Evolutionary conservation across 371 early-diverging fungal species (phyloP).

Genomic region (Syncephalis plumigaleata): DNA sequence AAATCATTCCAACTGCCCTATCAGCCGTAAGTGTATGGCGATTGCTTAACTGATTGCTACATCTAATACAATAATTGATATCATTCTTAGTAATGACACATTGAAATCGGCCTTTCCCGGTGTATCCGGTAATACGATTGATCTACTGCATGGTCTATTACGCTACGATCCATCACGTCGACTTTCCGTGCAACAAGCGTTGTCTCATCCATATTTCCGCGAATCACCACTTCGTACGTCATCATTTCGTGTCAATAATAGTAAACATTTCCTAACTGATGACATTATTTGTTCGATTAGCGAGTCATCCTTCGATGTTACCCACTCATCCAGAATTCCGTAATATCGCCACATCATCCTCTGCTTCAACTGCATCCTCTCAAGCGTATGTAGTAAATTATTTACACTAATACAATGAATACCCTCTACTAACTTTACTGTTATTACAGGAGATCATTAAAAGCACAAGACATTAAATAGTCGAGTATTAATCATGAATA

Average conservation of each 20-base stretch:
- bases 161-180: constrained; percentile 65
- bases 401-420: too few relatives aligned
- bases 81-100: constrained; percentile 25
- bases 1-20: constrained; percentile 24
- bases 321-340: constrained; percentile 51
- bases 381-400: too few relatives aligned
- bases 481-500: too few relatives aligned
- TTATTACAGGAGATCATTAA: too few relatives aligned
- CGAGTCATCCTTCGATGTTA: constrained; percentile 32
- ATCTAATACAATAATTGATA: background rate
- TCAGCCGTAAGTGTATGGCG: constrained; percentile 18
- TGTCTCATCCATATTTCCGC: constrained; percentile 57
- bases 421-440: too few relatives aligned
- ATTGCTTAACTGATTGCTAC: background rate
- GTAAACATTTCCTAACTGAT: background rate
- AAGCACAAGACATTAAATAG: too few relatives aligned
- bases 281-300: constrained; percentile 6
- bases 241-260: constrained; percentile 7
- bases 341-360: constrained; percentile 8
- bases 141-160: constrained; percentile 58
- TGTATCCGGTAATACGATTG: constrained; percentile 34
- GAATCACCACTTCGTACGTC: constrained; percentile 30
- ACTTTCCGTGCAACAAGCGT: constrained; percentile 47
- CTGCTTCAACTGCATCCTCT: too few relatives aligned
- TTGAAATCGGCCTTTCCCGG: constrained; percentile 35